Percentiles rank a stretch among this genome's conserved stretches.
Conservation (phyloP, 176 grass and related monocot genomes). For the Rhynchospora pubera region DNA sequence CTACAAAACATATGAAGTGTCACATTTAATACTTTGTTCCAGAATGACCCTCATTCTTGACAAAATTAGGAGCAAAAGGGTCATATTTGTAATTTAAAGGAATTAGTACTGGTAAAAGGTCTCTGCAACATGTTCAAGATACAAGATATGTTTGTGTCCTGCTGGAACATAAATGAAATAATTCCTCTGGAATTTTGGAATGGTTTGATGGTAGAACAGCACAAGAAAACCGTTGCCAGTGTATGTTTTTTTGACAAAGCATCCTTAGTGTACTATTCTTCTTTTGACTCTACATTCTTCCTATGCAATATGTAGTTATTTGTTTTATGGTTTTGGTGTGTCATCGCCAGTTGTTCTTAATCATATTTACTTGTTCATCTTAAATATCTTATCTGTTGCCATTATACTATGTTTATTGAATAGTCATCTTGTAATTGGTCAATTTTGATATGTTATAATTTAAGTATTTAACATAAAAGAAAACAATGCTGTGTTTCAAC, state of each 20-base stretch:
- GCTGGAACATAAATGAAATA: not conserved
- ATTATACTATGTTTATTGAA: slow-evolving; percentile 4
- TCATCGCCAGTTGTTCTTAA: not conserved
- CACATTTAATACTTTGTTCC: not conserved
- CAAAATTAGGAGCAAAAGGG: not conserved
- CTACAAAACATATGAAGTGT: not conserved
- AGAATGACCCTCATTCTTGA: not conserved
- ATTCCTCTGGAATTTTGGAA: not conserved
- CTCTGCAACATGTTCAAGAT: not conserved
- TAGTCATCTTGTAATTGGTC: not conserved
- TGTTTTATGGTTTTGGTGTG: not conserved
- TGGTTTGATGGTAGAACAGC: not conserved
- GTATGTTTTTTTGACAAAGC: not conserved
- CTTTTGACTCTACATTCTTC: not conserved
- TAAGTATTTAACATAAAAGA: not conserved
- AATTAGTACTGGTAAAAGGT: not conserved
- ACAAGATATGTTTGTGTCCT: not conserved
- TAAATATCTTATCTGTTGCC: not conserved
- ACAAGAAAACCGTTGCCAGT: not conserved
- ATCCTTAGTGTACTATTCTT: not conserved
- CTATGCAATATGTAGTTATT: not conserved
- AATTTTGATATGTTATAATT: not conserved
- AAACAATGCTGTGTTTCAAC: not conserved
- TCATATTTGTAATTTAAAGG: not conserved
- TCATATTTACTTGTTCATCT: not conserved